These are phyloP conservation scores for Aspergillus aculeatinus DNA, from an alignment of 2,329 filamentous ascomycete species.

Conservation along the genomic window DNA sequence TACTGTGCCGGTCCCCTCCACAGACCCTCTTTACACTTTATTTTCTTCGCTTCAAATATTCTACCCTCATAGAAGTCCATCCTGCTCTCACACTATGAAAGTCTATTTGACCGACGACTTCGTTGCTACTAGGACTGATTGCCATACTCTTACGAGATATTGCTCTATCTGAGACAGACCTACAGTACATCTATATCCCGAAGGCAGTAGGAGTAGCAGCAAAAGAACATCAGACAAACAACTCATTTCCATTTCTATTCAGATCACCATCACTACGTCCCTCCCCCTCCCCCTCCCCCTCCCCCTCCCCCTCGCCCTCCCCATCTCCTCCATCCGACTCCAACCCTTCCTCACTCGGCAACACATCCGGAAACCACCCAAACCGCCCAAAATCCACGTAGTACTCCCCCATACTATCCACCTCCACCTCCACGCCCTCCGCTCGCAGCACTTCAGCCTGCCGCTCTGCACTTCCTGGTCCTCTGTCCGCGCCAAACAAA, in stretches of 20 bases:
- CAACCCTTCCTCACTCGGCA: slow-evolving; percentile 48
- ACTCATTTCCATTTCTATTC: not conserved
- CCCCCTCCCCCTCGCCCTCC: slow-evolving; percentile 1
- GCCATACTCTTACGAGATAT: too few species aligned
- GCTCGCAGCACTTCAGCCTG: slow-evolving; percentile 42
- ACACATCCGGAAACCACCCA: slow-evolving; percentile 52
- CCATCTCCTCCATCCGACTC: slow-evolving; percentile 14
- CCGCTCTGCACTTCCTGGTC: slow-evolving; percentile 43
- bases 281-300: not conserved
- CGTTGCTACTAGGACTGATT: too few species aligned
- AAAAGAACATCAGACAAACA: not conserved
- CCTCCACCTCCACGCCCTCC: slow-evolving; percentile 45
- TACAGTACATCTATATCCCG: too few species aligned
- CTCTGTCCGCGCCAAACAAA: slow-evolving; percentile 25
- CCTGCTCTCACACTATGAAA: not conserved
- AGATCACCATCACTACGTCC: not conserved
- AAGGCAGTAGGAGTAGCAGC: not conserved
- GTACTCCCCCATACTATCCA: slow-evolving; percentile 46
- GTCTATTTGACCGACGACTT: not conserved
- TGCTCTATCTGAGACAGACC: too few species aligned
- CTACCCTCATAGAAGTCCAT: slow-evolving; percentile 4
- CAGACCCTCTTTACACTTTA: not conserved
- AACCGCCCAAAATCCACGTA: slow-evolving; percentile 43
- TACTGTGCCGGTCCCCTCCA: not conserved
- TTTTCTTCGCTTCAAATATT: slow-evolving; percentile 12